These are phyloP conservation scores for Corylus americana DNA, from an alignment of 306 rosid species.

Conservation along the genomic window DNA sequence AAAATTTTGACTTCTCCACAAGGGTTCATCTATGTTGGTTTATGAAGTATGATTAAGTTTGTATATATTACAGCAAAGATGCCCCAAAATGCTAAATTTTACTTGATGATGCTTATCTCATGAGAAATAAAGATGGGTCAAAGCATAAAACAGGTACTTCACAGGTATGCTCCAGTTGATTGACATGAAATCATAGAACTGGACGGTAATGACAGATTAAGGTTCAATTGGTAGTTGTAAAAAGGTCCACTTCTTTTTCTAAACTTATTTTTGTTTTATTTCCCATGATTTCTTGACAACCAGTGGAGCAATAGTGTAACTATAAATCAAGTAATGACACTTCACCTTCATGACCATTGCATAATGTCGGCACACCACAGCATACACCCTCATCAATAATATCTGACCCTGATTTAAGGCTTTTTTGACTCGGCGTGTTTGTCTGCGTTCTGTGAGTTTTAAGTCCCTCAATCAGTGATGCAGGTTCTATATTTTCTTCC, in stretches of 20 bases:
- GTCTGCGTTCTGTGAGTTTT: constrained; percentile 50
- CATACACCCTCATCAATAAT: constrained; percentile 39
- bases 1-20: background rate
- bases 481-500: constrained; percentile 61
- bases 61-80: background rate
- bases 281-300: constrained; percentile 21
- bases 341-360: constrained; percentile 71
- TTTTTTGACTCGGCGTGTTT: constrained; percentile 41
- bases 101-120: background rate
- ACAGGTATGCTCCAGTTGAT: constrained; percentile 7
- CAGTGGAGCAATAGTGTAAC: constrained; percentile 26
- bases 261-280: background rate
- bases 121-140: background rate
- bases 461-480: constrained; percentile 51
- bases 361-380: constrained; percentile 30
- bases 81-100: background rate
- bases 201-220: constrained; percentile 14
- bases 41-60: background rate
- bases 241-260: constrained; percentile 3
- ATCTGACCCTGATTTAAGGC: constrained; percentile 48
- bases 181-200: constrained; percentile 16
- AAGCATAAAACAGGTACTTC: constrained; percentile 15
- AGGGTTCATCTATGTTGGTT: background rate
- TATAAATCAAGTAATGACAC: constrained; percentile 27
- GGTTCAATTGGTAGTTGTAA: background rate